A percentile compares a stretch with the other conserved stretches of the same genome.
phyloP scores from a whole-genome alignment of 2,329 filamentous ascomycete genomes.

The Tolypocladium capitatum region DNA sequence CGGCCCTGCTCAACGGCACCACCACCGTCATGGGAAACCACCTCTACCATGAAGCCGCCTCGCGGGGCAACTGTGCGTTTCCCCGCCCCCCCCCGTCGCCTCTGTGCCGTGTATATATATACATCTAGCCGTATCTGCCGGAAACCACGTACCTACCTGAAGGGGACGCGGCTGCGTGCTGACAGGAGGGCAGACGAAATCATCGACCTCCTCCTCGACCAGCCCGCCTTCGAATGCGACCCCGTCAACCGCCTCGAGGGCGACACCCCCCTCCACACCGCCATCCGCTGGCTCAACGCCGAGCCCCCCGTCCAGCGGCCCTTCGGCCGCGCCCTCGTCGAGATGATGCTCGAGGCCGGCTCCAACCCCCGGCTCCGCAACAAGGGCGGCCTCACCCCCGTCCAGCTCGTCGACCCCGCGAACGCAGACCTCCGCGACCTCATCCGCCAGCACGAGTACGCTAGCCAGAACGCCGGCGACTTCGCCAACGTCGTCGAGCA shows the following conservation, averaged over 20 bases:
- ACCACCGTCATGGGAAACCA: constrained; percentile 79
- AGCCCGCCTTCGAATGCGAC: constrained; percentile 76
- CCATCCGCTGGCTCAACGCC: constrained; percentile 62
- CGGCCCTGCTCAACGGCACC: constrained; percentile 71
- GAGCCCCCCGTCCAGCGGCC: constrained; percentile 49
- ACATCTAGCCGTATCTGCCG: no score
- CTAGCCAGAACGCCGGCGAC: constrained; percentile 43
- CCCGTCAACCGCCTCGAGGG: constrained; percentile 55
- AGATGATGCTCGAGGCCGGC: constrained; percentile 75
- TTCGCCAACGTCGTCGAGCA: constrained; percentile 29
- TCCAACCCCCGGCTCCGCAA: constrained; percentile 46
- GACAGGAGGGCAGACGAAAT: constrained; percentile 48
- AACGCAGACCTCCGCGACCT: constrained; percentile 49
- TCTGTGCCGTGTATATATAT: no score
- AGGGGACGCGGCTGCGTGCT: no score
- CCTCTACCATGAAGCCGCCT: constrained; percentile 78
- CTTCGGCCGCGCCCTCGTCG: constrained; percentile 53
- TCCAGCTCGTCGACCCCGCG: constrained; percentile 60
- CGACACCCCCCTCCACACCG: constrained; percentile 70
- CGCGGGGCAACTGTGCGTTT: constrained; percentile 70
- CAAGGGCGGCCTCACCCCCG: constrained; percentile 57
- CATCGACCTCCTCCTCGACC: constrained; percentile 71
- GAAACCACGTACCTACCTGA: no score
- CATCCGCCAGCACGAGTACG: constrained; percentile 60
- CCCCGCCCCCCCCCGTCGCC: not conserved